A percentile compares a stretch with the other conserved stretches of the same genome.
Evolutionary conservation across 225 moss, liverwort and hornwort species (phyloP).

Genomic region (Antitrichia curtipendula): DNA sequence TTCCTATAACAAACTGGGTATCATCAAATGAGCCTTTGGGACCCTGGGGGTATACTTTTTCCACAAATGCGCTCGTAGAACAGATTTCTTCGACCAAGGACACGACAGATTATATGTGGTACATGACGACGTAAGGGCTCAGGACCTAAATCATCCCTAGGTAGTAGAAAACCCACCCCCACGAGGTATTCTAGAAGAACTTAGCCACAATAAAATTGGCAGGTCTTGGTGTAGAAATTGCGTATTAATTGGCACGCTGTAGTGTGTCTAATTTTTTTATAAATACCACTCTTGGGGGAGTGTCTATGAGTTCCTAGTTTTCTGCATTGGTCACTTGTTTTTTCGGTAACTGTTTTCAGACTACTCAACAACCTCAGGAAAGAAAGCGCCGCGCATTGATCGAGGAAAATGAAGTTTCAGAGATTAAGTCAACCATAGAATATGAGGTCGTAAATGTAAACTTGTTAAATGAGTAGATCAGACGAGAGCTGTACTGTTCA

Average conservation of each 20-base stretch:
- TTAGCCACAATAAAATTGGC: not conserved
- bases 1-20: conserved; percentile 30
- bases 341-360: not conserved
- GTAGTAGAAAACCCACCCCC: not conserved
- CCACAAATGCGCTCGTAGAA: conserved; percentile 37
- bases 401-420: not conserved
- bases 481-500: not conserved
- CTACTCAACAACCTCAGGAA: not conserved
- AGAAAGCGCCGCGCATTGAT: not conserved
- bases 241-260: not conserved
- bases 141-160: not conserved
- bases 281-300: not conserved
- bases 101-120: conserved; percentile 76
- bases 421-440: not conserved
- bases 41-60: conserved; percentile 39
- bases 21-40: conserved; percentile 49
- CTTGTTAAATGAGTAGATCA: not conserved
- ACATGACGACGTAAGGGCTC: conserved; percentile 47
- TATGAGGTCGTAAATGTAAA: not conserved
- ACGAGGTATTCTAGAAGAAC: not conserved
- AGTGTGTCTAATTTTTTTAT: not conserved
- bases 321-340: not conserved
- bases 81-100: conserved; percentile 64
- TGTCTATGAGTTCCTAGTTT: not conserved
- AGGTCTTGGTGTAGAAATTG: not conserved